A percentile compares a stretch with the other conserved stretches of the same genome.
phyloP scores from a whole-genome alignment of 441 rosid genomes.

The Pelargonium myrrhifolium region DNA sequence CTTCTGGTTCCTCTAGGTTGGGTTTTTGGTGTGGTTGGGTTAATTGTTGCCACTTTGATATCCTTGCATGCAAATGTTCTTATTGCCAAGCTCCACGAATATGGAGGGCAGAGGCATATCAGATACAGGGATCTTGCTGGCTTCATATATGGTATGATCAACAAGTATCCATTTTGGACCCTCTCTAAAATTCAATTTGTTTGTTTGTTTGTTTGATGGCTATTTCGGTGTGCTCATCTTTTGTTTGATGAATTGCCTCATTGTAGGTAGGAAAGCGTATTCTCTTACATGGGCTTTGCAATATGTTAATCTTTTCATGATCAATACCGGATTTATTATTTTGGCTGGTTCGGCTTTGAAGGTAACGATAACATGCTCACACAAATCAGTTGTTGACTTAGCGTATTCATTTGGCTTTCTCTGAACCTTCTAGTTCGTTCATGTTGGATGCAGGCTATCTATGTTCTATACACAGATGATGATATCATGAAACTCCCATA shows the following conservation, averaged over 20 bases:
- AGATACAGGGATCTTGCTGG: slow-evolving; percentile 92
- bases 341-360: slow-evolving; percentile 81
- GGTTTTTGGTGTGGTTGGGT: slow-evolving; percentile 64
- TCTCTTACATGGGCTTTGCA: slow-evolving; percentile 71
- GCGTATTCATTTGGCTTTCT: not conserved
- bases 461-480: slow-evolving; percentile 65
- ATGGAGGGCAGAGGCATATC: slow-evolving; percentile 86
- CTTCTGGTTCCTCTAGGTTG: slow-evolving; percentile 91
- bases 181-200: not conserved
- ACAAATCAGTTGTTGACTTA: not conserved
- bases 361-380: slow-evolving; percentile 30
- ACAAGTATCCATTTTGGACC: not conserved
- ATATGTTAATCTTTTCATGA: slow-evolving; percentile 87
- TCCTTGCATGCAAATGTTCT: slow-evolving; percentile 77
- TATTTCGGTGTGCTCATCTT: not conserved
- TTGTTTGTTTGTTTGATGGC: not conserved
- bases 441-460: slow-evolving; percentile 58
- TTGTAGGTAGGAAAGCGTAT: slow-evolving; percentile 72
- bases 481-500: slow-evolving; percentile 61
- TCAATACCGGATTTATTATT: slow-evolving; percentile 79
- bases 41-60: slow-evolving; percentile 54
- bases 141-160: slow-evolving; percentile 54
- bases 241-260: slow-evolving; percentile 13
- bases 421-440: not conserved
- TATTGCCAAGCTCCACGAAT: slow-evolving; percentile 77